Percentiles rank a stretch among this genome's conserved stretches.
Conservation (phyloP, 1,139 yeast genomes). For the Debaryomyces fabryi region DNA sequence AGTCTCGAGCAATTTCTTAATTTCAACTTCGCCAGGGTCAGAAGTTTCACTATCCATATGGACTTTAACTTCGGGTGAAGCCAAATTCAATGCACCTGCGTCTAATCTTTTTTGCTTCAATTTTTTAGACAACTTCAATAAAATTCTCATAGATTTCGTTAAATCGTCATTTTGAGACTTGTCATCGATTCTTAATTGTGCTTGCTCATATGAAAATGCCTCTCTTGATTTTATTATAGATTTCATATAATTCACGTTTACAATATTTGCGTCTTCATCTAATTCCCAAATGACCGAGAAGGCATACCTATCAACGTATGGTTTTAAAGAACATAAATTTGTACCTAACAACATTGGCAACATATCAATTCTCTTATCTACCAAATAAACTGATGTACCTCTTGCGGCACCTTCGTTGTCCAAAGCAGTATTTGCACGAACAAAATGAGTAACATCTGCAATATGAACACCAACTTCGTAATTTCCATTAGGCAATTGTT, state of each 20-base stretch:
- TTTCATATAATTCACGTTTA: slow-evolving; percentile 80
- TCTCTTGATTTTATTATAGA: slow-evolving; percentile 90
- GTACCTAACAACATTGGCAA: slow-evolving; percentile 95
- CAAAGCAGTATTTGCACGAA: slow-evolving; percentile 86
- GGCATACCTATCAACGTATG: slow-evolving; percentile 94
- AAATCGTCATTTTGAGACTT: slow-evolving; percentile 74
- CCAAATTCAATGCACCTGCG: slow-evolving; percentile 95
- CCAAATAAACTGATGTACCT: slow-evolving; percentile 95
- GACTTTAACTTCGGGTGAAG: slow-evolving; percentile 97
- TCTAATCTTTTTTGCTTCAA: slow-evolving; percentile 83
- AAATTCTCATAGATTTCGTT: slow-evolving; percentile 85
- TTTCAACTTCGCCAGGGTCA: slow-evolving; percentile 95
- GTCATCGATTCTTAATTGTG: slow-evolving; percentile 91
- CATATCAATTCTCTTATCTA: slow-evolving; percentile 99
- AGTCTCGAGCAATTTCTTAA: slow-evolving; percentile 84
- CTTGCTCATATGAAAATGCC: slow-evolving; percentile 93
- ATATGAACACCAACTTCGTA: slow-evolving; percentile 98
- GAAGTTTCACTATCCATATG: slow-evolving; percentile 97
- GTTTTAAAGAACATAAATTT: slow-evolving; percentile 91
- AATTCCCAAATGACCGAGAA: slow-evolving; percentile 96
- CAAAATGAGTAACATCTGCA: slow-evolving; percentile 98
- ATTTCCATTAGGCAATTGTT: slow-evolving; percentile 82
- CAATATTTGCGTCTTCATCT: slow-evolving; percentile 82
- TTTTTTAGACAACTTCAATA: slow-evolving; percentile 75
- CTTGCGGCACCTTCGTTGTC: slow-evolving; percentile 97